These are phyloP conservation scores for Cornus controversa DNA, from an alignment of 148 eudicot genomes.

Conservation along the genomic window DNA sequence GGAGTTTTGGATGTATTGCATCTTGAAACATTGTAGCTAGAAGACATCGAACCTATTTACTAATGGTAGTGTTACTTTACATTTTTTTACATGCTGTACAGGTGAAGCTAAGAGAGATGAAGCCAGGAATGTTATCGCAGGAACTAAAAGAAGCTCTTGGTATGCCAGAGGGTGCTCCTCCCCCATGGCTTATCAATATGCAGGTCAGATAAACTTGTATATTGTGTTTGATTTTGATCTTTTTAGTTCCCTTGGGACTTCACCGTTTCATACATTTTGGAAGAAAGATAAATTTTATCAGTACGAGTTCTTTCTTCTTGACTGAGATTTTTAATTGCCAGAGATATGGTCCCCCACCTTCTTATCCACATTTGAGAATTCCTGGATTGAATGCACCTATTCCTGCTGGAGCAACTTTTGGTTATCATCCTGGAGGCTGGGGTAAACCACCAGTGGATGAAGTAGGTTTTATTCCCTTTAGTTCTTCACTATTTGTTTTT, in stretches of 20 bases:
- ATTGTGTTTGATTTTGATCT: not conserved
- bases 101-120: slow-evolving; percentile 98
- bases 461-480: slow-evolving; percentile 34
- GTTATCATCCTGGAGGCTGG: slow-evolving; percentile 98
- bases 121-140: slow-evolving; percentile 82
- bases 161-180: slow-evolving; percentile 99
- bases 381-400: slow-evolving; percentile 97
- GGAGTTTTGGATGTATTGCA: no score
- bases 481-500: not conserved
- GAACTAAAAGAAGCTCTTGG: slow-evolving; percentile 98
- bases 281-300: not conserved
- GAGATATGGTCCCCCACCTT: slow-evolving; percentile 99
- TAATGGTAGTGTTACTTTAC: not conserved
- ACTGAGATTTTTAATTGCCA: slow-evolving; percentile 24
- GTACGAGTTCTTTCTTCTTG: not conserved
- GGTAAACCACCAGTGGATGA: slow-evolving; percentile 99
- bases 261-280: not conserved
- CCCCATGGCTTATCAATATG: slow-evolving; percentile 99
- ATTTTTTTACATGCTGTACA: slow-evolving; percentile 24
- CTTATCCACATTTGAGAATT: slow-evolving; percentile 83
- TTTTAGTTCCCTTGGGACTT: not conserved
- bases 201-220: slow-evolving; percentile 54
- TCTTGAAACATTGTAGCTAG: no score
- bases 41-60: no score
- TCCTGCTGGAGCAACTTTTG: slow-evolving; percentile 93